A percentile compares a stretch with the other conserved stretches of the same genome.
phyloP scores from a whole-genome alignment of 495 filamentous ascomycete genomes.

The Penicillium chermesinum region DNA sequence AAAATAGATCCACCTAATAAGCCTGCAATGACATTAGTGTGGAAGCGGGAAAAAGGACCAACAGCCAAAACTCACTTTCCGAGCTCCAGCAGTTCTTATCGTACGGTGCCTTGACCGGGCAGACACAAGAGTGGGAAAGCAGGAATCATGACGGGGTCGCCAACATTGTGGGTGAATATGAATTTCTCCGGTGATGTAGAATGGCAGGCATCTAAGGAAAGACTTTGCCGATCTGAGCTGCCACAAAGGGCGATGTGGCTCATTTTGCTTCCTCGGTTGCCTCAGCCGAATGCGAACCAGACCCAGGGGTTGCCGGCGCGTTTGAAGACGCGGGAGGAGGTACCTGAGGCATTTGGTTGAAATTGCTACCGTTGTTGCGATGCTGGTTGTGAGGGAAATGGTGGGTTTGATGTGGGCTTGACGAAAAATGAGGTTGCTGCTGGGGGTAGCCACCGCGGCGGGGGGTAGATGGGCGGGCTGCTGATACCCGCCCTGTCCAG shows the following conservation, averaged over 20 bases:
- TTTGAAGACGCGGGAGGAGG: slow-evolving; percentile 44
- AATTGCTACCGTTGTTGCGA: slow-evolving; percentile 54
- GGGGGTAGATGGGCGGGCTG: slow-evolving; percentile 56
- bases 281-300: slow-evolving; percentile 39
- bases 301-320: slow-evolving; percentile 32
- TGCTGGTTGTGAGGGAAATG: slow-evolving; percentile 59
- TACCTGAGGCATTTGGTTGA: slow-evolving; percentile 50
- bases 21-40: neutral
- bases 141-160: neutral
- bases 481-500: slow-evolving; percentile 63
- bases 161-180: neutral
- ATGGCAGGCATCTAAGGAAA: neutral
- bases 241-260: slow-evolving; percentile 20
- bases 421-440: slow-evolving; percentile 56
- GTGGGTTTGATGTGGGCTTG: slow-evolving; percentile 61
- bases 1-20: slow-evolving; percentile 7
- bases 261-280: slow-evolving; percentile 54
- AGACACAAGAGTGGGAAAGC: slow-evolving; percentile 1
- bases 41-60: neutral
- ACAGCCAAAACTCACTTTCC: neutral
- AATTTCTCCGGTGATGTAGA: neutral
- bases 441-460: slow-evolving; percentile 54
- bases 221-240: neutral
- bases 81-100: slow-evolving; percentile 2
- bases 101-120: slow-evolving; percentile 1